Evolutionary conservation across 2,329 filamentous ascomycete species (phyloP).

Genomic region (Allantophomopsis lycopodina): DNA sequence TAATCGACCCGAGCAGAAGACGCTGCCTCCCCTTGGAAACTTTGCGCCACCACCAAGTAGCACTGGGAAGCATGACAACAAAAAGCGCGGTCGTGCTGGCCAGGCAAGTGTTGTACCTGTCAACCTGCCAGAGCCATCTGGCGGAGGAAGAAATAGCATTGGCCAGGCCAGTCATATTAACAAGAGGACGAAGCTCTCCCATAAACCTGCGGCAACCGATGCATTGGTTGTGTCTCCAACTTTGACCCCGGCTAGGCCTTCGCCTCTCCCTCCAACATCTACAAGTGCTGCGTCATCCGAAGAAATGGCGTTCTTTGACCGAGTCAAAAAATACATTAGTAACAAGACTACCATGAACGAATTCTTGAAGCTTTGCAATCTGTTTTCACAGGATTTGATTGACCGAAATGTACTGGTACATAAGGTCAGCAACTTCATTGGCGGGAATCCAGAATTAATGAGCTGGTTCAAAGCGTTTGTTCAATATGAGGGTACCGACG

Average conservation of each 20-base stretch:
- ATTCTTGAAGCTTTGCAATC: slow-evolving; percentile 91
- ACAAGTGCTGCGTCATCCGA: slow-evolving; percentile 65
- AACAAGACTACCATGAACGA: slow-evolving; percentile 91
- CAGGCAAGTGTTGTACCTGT: neutral
- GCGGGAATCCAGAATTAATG: slow-evolving; percentile 79
- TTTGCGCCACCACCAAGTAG: slow-evolving; percentile 70
- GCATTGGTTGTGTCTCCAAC: slow-evolving; percentile 55
- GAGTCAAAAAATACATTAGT: slow-evolving; percentile 88
- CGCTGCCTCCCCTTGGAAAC: slow-evolving; percentile 82
- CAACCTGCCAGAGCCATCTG: slow-evolving; percentile 1
- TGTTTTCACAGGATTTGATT: slow-evolving; percentile 88
- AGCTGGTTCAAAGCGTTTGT: slow-evolving; percentile 79
- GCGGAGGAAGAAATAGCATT: slow-evolving; percentile 12
- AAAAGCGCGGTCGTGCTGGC: slow-evolving; percentile 60
- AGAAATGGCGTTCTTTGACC: slow-evolving; percentile 87
- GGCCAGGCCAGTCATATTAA: slow-evolving; percentile 24
- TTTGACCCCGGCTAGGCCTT: slow-evolving; percentile 74
- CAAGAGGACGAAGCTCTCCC: slow-evolving; percentile 62
- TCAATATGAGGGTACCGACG: slow-evolving; percentile 61
- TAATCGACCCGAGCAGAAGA: slow-evolving; percentile 47
- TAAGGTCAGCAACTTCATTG: slow-evolving; percentile 75
- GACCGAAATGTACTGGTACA: slow-evolving; percentile 72
- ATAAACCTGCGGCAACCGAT: slow-evolving; percentile 27
- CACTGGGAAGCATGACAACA: slow-evolving; percentile 67
- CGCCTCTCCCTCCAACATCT: slow-evolving; percentile 67